Conservation (phyloP, 495 filamentous ascomycete genomes). For the Apiosordaria backusii region DNA sequence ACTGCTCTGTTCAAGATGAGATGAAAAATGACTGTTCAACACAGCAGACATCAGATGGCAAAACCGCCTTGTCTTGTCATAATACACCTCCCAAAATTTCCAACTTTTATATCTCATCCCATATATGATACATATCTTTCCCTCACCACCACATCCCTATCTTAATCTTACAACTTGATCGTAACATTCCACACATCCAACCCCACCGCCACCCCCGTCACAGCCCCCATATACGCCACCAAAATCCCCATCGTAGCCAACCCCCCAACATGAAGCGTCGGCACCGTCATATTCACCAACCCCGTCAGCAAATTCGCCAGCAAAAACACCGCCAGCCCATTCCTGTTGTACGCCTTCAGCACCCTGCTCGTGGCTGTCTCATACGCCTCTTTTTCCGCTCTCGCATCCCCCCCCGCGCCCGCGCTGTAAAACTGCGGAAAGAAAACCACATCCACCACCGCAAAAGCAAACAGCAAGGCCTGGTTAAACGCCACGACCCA, state of each 20-base stretch:
- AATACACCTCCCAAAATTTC: not conserved
- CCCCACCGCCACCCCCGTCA: conserved; percentile 65
- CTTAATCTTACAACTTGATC: conserved; percentile 61
- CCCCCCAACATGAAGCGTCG: conserved; percentile 67
- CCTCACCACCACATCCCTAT: too few species aligned
- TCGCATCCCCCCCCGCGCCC: conserved; percentile 35
- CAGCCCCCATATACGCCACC: conserved; percentile 60
- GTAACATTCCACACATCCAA: conserved; percentile 71
- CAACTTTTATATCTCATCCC: not conserved
- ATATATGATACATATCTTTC: not conserved
- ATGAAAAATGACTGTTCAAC: not conserved
- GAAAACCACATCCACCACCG: conserved; percentile 66
- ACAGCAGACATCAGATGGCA: not conserved
- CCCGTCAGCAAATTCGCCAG: conserved; percentile 87
- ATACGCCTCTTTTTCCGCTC: conserved; percentile 56
- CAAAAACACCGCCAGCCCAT: conserved; percentile 83
- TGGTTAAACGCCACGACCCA: conserved; percentile 91
- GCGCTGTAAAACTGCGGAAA: conserved; percentile 69
- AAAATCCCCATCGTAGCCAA: conserved; percentile 68
- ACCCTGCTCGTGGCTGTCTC: conserved; percentile 69
- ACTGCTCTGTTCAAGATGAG: not conserved
- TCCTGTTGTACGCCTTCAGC: conserved; percentile 78
- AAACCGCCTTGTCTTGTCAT: too few species aligned
- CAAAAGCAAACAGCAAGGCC: conserved; percentile 72
- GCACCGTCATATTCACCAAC: conserved; percentile 77